Evolutionary conservation across 2,329 filamentous ascomycete genomes (phyloP).

Genomic region (Trichophyton equinum): DNA sequence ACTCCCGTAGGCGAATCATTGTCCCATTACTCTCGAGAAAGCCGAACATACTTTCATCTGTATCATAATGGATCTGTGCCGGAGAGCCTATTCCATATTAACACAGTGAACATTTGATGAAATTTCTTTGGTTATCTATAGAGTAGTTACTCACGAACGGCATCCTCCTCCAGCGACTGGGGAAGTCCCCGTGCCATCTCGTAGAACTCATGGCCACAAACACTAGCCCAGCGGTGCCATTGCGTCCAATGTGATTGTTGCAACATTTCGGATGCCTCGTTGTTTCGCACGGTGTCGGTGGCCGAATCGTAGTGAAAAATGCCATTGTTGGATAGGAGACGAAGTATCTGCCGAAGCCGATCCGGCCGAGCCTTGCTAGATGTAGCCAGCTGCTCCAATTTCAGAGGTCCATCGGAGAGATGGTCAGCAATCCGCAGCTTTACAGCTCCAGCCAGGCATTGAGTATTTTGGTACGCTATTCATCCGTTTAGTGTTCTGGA

Average conservation of each 20-base stretch:
- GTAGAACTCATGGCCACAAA: constrained; percentile 36
- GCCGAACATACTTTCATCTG: constrained; percentile 30
- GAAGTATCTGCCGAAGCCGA: constrained; percentile 24
- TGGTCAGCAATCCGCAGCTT: constrained; percentile 22
- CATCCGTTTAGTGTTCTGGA: background rate
- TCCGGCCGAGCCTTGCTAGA: constrained; percentile 15
- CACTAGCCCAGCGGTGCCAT: constrained; percentile 34
- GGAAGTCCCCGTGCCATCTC: constrained; percentile 34
- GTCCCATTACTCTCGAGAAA: constrained; percentile 28
- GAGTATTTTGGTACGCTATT: background rate
- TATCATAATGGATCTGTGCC: constrained; percentile 32
- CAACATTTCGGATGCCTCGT: constrained; percentile 24
- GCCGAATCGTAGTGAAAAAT: constrained; percentile 26
- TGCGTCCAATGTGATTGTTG: constrained; percentile 32
- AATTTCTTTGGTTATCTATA: background rate
- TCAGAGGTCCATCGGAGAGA: constrained; percentile 14
- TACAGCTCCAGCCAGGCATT: constrained; percentile 17
- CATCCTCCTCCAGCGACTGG: constrained; percentile 7
- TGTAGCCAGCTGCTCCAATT: constrained; percentile 15
- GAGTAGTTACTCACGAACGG: constrained; percentile 1
- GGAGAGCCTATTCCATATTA: constrained; percentile 18
- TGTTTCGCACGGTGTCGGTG: constrained; percentile 25
- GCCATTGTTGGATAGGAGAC: constrained; percentile 23
- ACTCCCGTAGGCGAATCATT: background rate
- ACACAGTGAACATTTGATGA: background rate